A percentile compares a stretch with the other conserved stretches of the same genome.
Evolutionary conservation across 148 eudicot genomes (phyloP).

Genomic region (Mesembryanthemum crystallinum): DNA sequence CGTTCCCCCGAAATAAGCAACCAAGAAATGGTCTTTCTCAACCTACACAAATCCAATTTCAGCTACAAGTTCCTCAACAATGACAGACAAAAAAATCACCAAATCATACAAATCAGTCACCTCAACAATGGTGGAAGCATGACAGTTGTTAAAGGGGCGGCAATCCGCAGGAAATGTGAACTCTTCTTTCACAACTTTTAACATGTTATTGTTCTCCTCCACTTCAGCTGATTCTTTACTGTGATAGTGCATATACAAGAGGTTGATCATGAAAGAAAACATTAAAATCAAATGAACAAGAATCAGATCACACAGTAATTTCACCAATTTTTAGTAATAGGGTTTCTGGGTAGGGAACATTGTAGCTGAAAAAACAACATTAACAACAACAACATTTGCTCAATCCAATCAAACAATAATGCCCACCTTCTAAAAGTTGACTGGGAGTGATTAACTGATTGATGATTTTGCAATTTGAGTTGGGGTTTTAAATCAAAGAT

Average conservation of each 20-base stretch:
- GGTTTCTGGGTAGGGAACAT: not conserved
- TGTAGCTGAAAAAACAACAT: not conserved
- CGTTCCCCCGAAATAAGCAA: constrained; percentile 94
- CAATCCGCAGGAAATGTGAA: constrained; percentile 68
- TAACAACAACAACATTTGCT: not conserved
- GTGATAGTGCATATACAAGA: not conserved
- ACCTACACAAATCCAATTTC: constrained; percentile 38
- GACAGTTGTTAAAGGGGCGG: constrained; percentile 71
- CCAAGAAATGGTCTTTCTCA: constrained; percentile 68
- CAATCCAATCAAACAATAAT: not conserved
- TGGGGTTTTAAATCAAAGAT: constrained; percentile 18
- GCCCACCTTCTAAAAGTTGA: constrained; percentile 36
- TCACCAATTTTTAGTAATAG: not conserved
- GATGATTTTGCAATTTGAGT: constrained; percentile 19
- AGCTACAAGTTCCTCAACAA: constrained; percentile 20
- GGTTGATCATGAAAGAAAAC: not conserved
- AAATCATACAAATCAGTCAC: constrained; percentile 27
- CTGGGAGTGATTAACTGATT: constrained; percentile 2
- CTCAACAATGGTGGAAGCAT: constrained; percentile 95
- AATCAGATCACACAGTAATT: not conserved
- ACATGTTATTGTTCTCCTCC: constrained; percentile 24
- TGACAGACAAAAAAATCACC: not conserved
- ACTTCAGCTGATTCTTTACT: constrained; percentile 22
- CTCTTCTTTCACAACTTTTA: constrained; percentile 41
- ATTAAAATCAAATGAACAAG: not conserved